Percentiles rank a stretch among this genome's conserved stretches.
Conservation (phyloP, 257 asterid species). For the Eustoma russellianum region DNA sequence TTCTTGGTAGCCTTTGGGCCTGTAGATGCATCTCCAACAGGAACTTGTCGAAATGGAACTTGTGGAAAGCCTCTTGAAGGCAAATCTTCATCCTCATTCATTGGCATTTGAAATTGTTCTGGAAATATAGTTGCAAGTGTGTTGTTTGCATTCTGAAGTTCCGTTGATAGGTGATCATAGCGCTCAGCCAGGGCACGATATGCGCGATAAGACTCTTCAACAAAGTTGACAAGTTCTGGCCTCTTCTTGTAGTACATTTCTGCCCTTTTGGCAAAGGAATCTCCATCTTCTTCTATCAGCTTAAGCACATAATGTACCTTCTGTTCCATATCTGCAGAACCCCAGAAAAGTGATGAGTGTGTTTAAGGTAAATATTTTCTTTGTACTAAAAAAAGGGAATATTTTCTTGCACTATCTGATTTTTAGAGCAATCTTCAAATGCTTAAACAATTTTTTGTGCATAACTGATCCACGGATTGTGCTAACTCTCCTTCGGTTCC, state of each 20-base stretch:
- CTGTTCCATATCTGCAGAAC: slow-evolving; percentile 72
- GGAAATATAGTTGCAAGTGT: slow-evolving; percentile 77
- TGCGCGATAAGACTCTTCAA: slow-evolving; percentile 68
- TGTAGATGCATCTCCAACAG: slow-evolving; percentile 12
- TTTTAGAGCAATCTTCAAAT: too few species aligned
- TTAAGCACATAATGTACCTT: slow-evolving; percentile 58
- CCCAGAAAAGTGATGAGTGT: not conserved
- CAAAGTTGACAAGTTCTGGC: slow-evolving; percentile 68
- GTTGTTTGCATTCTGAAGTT: slow-evolving; percentile 70
- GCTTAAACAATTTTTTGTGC: too few species aligned
- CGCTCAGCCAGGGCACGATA: slow-evolving; percentile 78
- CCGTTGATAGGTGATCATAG: slow-evolving; percentile 74
- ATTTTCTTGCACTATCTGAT: too few species aligned
- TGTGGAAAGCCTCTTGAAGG: slow-evolving; percentile 1
- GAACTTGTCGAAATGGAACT: slow-evolving; percentile 18
- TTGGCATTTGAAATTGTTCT: slow-evolving; percentile 51
- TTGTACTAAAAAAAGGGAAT: not conserved
- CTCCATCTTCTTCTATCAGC: slow-evolving; percentile 80
- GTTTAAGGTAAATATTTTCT: not conserved
- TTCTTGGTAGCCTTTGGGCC: slow-evolving; percentile 59
- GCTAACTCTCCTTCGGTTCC: not conserved
- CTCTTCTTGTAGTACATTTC: slow-evolving; percentile 89
- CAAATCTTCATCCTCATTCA: slow-evolving; percentile 51
- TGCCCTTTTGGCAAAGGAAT: slow-evolving; percentile 81
- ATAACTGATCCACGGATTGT: not conserved